phyloP scores from a whole-genome alignment of 2,329 filamentous ascomycete species.

The Fusarium austroafricanum region DNA sequence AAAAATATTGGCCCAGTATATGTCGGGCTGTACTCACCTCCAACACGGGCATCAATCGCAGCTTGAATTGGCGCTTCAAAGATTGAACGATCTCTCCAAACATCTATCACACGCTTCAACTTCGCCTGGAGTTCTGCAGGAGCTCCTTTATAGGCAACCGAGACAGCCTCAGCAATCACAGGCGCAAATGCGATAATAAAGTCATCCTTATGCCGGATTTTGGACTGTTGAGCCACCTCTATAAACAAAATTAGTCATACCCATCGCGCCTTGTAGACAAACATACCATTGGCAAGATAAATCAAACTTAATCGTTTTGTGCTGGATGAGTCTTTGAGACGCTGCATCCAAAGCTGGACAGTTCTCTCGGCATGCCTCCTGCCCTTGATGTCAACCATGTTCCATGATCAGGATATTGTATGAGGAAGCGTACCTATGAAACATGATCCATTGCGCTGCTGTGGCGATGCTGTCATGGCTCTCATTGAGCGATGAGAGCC shows the following conservation, averaged over 20 bases:
- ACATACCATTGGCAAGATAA: slow-evolving; percentile 92
- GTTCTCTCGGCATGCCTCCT: slow-evolving; percentile 94
- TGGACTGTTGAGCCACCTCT: slow-evolving; percentile 98
- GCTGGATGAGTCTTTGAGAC: slow-evolving; percentile 86
- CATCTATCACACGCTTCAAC: slow-evolving; percentile 88
- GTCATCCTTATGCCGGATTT: slow-evolving; percentile 90
- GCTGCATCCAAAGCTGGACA: slow-evolving; percentile 90
- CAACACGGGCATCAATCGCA: slow-evolving; percentile 81
- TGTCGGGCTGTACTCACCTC: slow-evolving; percentile 64
- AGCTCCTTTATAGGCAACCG: slow-evolving; percentile 90
- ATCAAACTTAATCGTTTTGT: slow-evolving; percentile 90
- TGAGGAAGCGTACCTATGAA: slow-evolving; percentile 78
- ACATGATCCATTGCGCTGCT: slow-evolving; percentile 99
- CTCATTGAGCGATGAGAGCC: slow-evolving; percentile 95
- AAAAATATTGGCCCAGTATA: not conserved
- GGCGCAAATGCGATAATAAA: slow-evolving; percentile 93
- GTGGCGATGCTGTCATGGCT: slow-evolving; percentile 97
- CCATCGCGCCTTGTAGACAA: not conserved
- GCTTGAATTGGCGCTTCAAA: slow-evolving; percentile 85
- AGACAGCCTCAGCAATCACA: slow-evolving; percentile 89
- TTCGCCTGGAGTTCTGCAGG: slow-evolving; percentile 88
- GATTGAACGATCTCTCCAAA: slow-evolving; percentile 89
- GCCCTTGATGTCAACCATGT: slow-evolving; percentile 6
- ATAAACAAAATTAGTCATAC: slow-evolving; percentile 11
- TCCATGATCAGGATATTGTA: not conserved